phyloP scores from a whole-genome alignment of 148 eudicot species.

The Pharnaceum exiguum region DNA sequence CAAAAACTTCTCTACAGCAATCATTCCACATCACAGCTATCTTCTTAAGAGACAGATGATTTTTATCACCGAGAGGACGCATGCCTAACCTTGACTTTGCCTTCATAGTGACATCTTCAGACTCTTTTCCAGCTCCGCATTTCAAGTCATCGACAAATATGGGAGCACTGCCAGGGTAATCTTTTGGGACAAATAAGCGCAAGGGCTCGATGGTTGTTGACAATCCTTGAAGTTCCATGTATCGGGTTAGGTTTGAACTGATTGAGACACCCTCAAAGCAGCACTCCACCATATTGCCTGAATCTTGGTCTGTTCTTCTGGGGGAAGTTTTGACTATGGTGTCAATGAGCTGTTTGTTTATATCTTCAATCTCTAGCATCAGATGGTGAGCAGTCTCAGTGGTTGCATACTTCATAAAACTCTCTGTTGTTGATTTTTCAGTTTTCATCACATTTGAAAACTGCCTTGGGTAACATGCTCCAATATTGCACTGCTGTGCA shows the following conservation, averaged over 20 bases:
- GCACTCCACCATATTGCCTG: conserved; percentile 3
- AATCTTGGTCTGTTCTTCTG: background rate
- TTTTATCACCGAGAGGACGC: background rate
- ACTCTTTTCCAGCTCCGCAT: background rate
- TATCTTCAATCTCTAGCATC: too few species aligned
- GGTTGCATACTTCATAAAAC: too few species aligned
- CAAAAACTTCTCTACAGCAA: conserved; percentile 29
- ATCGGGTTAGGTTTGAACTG: background rate
- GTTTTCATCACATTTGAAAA: too few species aligned
- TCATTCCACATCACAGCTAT: conserved; percentile 32
- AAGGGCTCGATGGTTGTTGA: conserved; percentile 13
- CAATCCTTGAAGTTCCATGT: background rate
- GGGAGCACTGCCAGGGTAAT: conserved; percentile 18
- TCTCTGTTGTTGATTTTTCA: too few species aligned
- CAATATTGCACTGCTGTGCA: too few species aligned
- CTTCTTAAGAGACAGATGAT: conserved; percentile 28
- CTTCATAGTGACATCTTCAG: conserved; percentile 2
- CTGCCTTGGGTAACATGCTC: too few species aligned
- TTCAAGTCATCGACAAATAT: background rate
- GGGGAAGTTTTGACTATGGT: too few species aligned
- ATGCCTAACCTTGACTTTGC: conserved; percentile 6
- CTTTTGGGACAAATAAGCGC: conserved; percentile 11
- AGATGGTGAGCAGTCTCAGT: too few species aligned
- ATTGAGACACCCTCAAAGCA: conserved; percentile 12
- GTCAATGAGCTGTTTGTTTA: too few species aligned